A percentile compares a stretch with the other conserved stretches of the same genome.
These are phyloP conservation scores for Linum trigynum DNA, from an alignment of 345 rosid genomes.

Conservation along the genomic window DNA sequence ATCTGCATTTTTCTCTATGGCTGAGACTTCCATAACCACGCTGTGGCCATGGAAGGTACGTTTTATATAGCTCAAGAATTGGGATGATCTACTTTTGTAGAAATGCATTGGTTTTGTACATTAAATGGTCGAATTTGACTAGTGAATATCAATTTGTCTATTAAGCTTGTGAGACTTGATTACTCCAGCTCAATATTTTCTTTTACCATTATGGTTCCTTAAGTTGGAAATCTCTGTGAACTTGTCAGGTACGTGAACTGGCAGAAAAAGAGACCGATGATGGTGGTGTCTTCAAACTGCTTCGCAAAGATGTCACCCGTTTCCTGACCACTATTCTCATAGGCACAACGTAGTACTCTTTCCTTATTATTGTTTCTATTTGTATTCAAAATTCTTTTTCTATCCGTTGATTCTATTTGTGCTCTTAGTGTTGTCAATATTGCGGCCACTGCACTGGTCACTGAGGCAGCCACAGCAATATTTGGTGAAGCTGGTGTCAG, in stretches of 20 bases:
- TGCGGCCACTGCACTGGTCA: constrained; percentile 98
- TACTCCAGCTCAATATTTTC: not conserved
- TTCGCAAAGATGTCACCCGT: constrained; percentile 93
- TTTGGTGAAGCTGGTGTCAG: constrained; percentile 99
- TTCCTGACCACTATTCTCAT: constrained; percentile 96
- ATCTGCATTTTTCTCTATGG: constrained; percentile 92
- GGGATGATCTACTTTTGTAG: too few species aligned
- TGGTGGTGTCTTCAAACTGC: constrained; percentile 84
- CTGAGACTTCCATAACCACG: constrained; percentile 87
- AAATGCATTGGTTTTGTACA: too few species aligned
- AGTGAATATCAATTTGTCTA: too few species aligned
- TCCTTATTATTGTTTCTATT: constrained; percentile 15
- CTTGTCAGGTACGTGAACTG: constrained; percentile 77
- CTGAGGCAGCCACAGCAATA: constrained; percentile 94
- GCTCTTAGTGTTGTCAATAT: constrained; percentile 76
- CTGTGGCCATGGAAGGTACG: constrained; percentile 94
- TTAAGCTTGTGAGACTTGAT: too few species aligned
- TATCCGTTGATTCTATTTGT: constrained; percentile 26
- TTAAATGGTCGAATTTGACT: too few species aligned
- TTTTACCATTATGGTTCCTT: not conserved
- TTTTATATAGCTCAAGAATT: not conserved
- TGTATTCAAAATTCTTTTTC: constrained; percentile 17
- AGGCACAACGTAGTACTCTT: constrained; percentile 77
- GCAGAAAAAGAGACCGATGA: constrained; percentile 93
- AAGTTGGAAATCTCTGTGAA: constrained; percentile 1